Percentiles rank a stretch among this genome's conserved stretches.
Evolutionary conservation across 768 basidiomycete species (phyloP).

Genomic region (Boletus barrowsii): DNA sequence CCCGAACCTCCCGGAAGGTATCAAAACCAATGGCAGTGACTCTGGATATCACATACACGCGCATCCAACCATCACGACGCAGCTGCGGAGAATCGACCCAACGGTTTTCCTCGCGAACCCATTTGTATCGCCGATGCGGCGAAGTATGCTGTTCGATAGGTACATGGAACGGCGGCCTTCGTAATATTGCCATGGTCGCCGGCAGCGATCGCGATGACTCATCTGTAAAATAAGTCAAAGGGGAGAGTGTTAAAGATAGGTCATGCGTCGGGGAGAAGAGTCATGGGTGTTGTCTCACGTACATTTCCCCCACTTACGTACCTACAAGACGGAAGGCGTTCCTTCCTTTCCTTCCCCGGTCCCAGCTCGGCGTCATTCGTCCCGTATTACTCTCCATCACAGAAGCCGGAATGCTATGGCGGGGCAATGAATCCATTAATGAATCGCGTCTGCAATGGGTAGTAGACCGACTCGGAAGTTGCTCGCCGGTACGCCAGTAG

Average conservation of each 20-base stretch:
- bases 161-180: too few relatives aligned
- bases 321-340: conserved; percentile 5
- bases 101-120: too few relatives aligned
- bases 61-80: not conserved
- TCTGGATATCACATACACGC: too few relatives aligned
- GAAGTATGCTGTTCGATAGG: too few relatives aligned
- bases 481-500: not conserved
- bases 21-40: conserved; percentile 9
- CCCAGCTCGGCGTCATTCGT: not conserved
- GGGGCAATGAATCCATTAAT: conserved; percentile 1
- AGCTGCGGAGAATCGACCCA: conserved; percentile 10
- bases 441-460: not conserved
- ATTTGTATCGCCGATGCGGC: too few relatives aligned
- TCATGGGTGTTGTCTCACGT: conserved; percentile 6
- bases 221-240: not conserved
- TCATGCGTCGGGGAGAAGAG: not conserved
- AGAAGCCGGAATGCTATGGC: not conserved
- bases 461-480: not conserved
- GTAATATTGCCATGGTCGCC: not conserved
- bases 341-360: conserved; percentile 7
- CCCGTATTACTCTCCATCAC: not conserved
- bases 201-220: conserved; percentile 10
- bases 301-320: conserved; percentile 17
- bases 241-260: conserved; percentile 1
- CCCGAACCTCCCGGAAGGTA: conserved; percentile 11